Conservation (phyloP, 495 filamentous ascomycete species). For the Hyaloscypha finlandica region DNA sequence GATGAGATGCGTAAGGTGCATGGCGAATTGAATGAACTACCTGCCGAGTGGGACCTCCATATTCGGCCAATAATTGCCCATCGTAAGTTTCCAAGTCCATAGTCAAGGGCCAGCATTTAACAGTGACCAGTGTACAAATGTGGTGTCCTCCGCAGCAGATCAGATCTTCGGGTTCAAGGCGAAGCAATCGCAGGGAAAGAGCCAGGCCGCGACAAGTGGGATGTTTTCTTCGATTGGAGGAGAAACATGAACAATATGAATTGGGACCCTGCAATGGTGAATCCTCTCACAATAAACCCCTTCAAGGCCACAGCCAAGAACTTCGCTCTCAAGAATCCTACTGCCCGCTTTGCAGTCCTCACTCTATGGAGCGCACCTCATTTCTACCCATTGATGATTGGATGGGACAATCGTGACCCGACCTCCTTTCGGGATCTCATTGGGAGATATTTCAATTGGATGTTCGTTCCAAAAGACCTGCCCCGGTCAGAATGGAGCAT, state of each 20-base stretch:
- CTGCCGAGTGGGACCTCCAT: constrained; percentile 40
- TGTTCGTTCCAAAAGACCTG: constrained; percentile 54
- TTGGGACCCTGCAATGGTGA: constrained; percentile 4
- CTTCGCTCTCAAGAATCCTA: constrained; percentile 25
- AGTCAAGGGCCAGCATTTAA: neutral
- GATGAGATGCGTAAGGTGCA: constrained; percentile 27
- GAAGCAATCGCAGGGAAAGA: constrained; percentile 33
- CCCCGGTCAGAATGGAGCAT: constrained; percentile 45
- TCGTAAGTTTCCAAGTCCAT: constrained; percentile 24
- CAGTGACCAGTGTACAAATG: constrained; percentile 33
- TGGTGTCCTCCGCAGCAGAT: constrained; percentile 32
- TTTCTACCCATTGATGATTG: constrained; percentile 53
- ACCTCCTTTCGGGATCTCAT: constrained; percentile 43
- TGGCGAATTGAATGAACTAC: constrained; percentile 32
- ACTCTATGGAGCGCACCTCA: constrained; percentile 52
- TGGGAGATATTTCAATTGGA: constrained; percentile 47
- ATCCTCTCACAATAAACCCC: constrained; percentile 22
- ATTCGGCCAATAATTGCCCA: constrained; percentile 46
- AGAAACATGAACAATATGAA: constrained; percentile 4
- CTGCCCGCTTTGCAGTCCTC: constrained; percentile 45
- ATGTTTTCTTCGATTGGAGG: constrained; percentile 40
- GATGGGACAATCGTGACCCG: constrained; percentile 33
- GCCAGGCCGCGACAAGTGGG: constrained; percentile 21
- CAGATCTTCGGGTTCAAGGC: constrained; percentile 19
- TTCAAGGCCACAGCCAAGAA: constrained; percentile 22